These are phyloP conservation scores for Curvularia sp. DNA, from an alignment of 2,329 filamentous ascomycete species.

Conservation along the genomic window DNA sequence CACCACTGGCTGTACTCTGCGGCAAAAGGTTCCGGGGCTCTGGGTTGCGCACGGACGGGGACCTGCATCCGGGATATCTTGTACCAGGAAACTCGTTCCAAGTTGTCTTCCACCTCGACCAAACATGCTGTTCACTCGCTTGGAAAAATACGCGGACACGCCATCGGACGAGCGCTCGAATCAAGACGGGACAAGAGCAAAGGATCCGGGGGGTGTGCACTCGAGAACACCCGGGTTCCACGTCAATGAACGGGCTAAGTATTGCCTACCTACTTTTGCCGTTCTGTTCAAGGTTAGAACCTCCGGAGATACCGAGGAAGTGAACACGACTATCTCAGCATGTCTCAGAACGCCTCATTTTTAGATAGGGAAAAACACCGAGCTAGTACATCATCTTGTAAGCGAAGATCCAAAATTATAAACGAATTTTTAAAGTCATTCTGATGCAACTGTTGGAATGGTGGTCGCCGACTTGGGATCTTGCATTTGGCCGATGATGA, in stretches of 20 bases:
- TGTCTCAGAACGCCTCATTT: conserved; percentile 8
- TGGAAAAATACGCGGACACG: conserved; percentile 13
- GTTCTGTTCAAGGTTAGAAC: conserved; percentile 16
- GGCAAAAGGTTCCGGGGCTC: conserved; percentile 10
- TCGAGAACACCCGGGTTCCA: conserved; percentile 9
- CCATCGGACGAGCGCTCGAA: not conserved
- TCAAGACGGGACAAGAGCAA: conserved; percentile 9
- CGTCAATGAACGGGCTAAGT: conserved; percentile 12
- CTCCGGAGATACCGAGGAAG: conserved; percentile 19
- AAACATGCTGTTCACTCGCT: conserved; percentile 1
- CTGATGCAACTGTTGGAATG: not conserved
- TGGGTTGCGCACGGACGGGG: conserved; percentile 24
- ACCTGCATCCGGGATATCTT: conserved; percentile 29
- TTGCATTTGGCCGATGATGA: conserved; percentile 9
- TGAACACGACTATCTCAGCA: conserved; percentile 8
- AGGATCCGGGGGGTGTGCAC: not conserved
- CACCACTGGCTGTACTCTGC: conserved; percentile 20
- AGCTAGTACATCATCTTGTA: conserved; percentile 1
- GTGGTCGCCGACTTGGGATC: conserved; percentile 1
- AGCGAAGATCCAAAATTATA: not conserved
- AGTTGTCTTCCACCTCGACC: not conserved
- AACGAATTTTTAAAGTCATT: not conserved
- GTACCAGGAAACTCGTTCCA: conserved; percentile 10
- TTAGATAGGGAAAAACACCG: not conserved
- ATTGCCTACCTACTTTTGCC: conserved; percentile 14